Base-by-base conservation (phyloP, 1,284 basidiomycete species). In the Pseudomicrostroma phylloplanum region DNA sequence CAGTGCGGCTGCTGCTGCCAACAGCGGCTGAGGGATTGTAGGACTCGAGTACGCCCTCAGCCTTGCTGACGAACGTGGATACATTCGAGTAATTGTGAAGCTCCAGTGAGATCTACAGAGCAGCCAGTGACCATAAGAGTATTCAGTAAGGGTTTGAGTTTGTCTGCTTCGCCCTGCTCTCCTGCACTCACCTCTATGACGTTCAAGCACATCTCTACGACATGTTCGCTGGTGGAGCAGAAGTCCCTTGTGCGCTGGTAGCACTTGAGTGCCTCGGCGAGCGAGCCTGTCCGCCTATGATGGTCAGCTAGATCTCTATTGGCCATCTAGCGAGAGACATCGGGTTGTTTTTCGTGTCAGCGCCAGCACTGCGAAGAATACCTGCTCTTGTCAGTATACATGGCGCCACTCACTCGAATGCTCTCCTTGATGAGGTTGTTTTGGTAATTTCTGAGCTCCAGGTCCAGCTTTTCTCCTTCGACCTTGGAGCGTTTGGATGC, bases 341-440 rank as follows among this genome's bases (percentile, higher is more conserved):
- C 9, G 30, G 30, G 3, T 4, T 3, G 30, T 3, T 36, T 36
- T 36, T 36, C 30, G 9, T 4, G 30, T 36, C 30, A 36, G 9
- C 30, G 9, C 30, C 30, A 4, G 30, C 9, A 36, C 9, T 4
- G 4, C 9, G 9, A 36, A 9, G 30, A 36, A 36, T 36, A 36
- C 9, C 30, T 36, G 30, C 30, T 9, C 30, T 36, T 9, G 9
- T 4, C 9, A 3, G 3, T 9, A 3, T 36, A 36, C 3, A 4
- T 36, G 9, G 30, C 30, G 30, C 30, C 30, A 36, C 30, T 89
- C 68, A 36, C 30, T 36, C 91, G 83, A 71, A 92, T 91, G 82
- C 90, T 91, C 83, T 94, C 92, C 80, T 92, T 92, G 82, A 93
- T 92, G 85, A 92, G 87, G 76, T 92, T 93, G 73, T 89, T 90